Base-by-base conservation (phyloP, 192 early-diverging fungal genomes). In the Helicostylum pulchrum region DNA sequence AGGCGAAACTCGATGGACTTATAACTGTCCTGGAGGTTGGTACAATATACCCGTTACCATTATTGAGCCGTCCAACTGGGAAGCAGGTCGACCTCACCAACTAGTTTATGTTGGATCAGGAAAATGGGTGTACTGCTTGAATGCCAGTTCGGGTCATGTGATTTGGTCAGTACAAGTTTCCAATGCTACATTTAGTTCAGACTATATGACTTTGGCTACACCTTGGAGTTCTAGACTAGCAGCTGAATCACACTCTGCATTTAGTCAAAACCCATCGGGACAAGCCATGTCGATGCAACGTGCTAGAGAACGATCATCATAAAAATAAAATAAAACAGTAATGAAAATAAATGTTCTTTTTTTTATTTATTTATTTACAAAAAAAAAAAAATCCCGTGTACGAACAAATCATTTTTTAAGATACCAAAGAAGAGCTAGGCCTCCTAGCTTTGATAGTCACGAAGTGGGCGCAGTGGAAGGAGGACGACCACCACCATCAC, bases 1-100 rank as follows among this genome's bases (percentile, higher is more conserved):
- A 7, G 69, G 69, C 8, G 54, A 60, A 46, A 26, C 49, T 7
- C 31, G 61, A 0, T 71, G 69, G 69, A 54, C 36, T 21, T 71
- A 53, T n/a, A 48, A 54, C 0, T 71, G 69, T 26, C 63, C 69
- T 4, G 51, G 56, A 36, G 63, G 57, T 15, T 48, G 69, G 10
- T 61, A 61, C 19, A 52, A 61, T 43, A 23, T 71, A 11, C 69
- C 69, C 3, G 47, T 50, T 2, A 9, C 52, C 1, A 30, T 71
- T 20, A 30, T 60, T 7, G 69, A 71, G 23, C 54, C 65, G 3
- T 23, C 44, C 7, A 36, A 30, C 11, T 32, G 21, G 12, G 65
- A 51, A 15, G 45, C 23, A 8, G 30, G 36, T 17, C 21, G 53
- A 42, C 26, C 43, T 6, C 34, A 43, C 5, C 47, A 61, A 14